A percentile compares a stretch with the other conserved stretches of the same genome.
phyloP scores from a whole-genome alignment of 495 filamentous ascomycete genomes.

The Venustampulla echinocandica region DNA sequence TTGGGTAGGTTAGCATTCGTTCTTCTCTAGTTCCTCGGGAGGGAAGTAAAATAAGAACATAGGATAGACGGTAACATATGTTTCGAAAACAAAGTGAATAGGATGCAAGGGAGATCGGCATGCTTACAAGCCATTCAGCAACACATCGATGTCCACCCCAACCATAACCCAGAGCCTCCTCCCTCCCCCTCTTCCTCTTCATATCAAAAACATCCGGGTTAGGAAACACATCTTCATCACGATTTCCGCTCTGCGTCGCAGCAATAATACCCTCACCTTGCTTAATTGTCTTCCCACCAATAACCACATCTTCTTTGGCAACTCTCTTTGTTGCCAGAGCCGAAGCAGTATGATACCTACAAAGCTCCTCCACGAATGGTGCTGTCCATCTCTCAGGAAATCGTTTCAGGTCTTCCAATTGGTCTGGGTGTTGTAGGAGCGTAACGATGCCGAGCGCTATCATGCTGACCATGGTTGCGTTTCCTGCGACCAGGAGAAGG shows the following conservation, averaged over 20 bases:
- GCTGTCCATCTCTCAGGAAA: constrained; percentile 25
- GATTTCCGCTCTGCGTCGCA: constrained; percentile 37
- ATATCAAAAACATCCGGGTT: constrained; percentile 36
- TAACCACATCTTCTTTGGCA: constrained; percentile 35
- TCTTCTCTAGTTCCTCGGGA: too few relatives aligned
- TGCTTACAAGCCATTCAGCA: constrained; percentile 32
- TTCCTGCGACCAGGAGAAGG: constrained; percentile 37
- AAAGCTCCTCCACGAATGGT: constrained; percentile 36
- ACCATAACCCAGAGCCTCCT: constrained; percentile 35
- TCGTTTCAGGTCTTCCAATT: constrained; percentile 29
- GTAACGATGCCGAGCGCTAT: constrained; percentile 36
- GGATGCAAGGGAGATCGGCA: background rate
- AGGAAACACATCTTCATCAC: constrained; percentile 36
- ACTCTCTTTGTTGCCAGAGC: constrained; percentile 35
- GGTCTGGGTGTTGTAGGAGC: constrained; percentile 29
- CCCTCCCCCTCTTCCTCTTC: constrained; percentile 27
- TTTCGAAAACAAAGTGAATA: too few relatives aligned
- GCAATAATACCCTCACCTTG: constrained; percentile 37
- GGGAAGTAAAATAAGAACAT: too few relatives aligned
- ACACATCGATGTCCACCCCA: constrained; percentile 37
- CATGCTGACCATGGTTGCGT: constrained; percentile 42
- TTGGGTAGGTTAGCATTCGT: too few relatives aligned
- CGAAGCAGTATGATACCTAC: constrained; percentile 36
- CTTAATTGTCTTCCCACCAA: constrained; percentile 34
- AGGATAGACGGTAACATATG: too few relatives aligned